Evolutionary conservation across 306 rosid genomes (phyloP).

Genomic region (Casuarina glauca): DNA sequence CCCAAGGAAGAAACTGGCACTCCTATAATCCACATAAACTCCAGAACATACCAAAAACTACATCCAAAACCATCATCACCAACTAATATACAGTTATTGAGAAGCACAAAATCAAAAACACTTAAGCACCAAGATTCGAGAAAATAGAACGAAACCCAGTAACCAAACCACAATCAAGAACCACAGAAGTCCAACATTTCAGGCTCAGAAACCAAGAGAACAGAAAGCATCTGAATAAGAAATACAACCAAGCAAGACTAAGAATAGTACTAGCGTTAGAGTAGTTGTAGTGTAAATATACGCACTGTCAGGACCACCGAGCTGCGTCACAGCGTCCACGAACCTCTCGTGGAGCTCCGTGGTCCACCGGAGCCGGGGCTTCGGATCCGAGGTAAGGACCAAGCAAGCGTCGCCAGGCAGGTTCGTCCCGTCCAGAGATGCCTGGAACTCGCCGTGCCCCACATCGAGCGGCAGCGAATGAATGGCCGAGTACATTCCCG

Average conservation of each 20-base stretch:
- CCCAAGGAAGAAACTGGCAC: not conserved
- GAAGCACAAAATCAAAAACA: not conserved
- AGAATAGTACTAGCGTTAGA: not conserved
- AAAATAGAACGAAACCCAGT: not conserved
- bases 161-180: not conserved
- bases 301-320: conserved; percentile 68
- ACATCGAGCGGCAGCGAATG: conserved; percentile 55
- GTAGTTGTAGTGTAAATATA: not conserved
- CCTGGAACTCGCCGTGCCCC: conserved; percentile 48
- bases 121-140: not conserved
- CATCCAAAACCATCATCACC: not conserved
- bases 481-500: conserved; percentile 49
- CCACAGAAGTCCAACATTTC: not conserved
- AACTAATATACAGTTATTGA: not conserved
- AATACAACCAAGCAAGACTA: not conserved
- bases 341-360: conserved; percentile 66
- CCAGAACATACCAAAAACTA: not conserved
- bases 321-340: conserved; percentile 64
- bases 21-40: not conserved
- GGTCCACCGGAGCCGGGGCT: conserved; percentile 67
- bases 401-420: conserved; percentile 59
- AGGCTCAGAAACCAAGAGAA: not conserved
- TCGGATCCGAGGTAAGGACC: conserved; percentile 62
- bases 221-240: not conserved
- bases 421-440: conserved; percentile 55